Percentiles rank a stretch among this genome's conserved stretches.
Evolutionary conservation across 306 rosid species (phyloP).

Genomic region (Rosa persica): DNA sequence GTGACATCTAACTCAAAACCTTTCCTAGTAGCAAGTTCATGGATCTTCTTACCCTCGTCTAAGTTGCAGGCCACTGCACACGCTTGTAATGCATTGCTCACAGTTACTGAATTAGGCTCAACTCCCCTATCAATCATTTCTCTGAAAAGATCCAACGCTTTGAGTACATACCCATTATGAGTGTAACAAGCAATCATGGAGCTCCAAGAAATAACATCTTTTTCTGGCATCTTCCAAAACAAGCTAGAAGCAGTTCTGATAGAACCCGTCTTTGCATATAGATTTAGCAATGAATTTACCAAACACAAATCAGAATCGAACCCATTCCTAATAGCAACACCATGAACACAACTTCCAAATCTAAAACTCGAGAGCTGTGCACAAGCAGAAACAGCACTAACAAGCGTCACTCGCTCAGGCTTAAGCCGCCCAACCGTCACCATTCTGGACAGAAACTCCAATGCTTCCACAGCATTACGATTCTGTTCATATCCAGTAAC

Average conservation of each 20-base stretch:
- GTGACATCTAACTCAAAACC: conserved; percentile 52
- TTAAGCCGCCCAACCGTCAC: conserved; percentile 28
- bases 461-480: conserved; percentile 50
- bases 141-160: conserved; percentile 51
- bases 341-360: conserved; percentile 62
- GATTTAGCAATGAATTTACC: conserved; percentile 57
- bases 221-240: conserved; percentile 49
- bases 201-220: conserved; percentile 85
- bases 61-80: conserved; percentile 52
- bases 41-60: conserved; percentile 68
- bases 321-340: conserved; percentile 53
- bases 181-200: conserved; percentile 76
- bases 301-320: conserved; percentile 43
- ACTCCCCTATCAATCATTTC: conserved; percentile 57
- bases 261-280: conserved; percentile 61
- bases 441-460: conserved; percentile 59
- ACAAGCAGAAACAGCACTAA: conserved; percentile 68
- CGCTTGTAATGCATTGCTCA: conserved; percentile 65
- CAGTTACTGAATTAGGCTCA: conserved; percentile 55
- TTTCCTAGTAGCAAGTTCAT: conserved; percentile 42
- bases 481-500: conserved; percentile 67
- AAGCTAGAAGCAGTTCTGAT: conserved; percentile 47
- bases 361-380: conserved; percentile 48
- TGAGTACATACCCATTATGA: conserved; percentile 50
- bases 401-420: conserved; percentile 68